phyloP scores from a whole-genome alignment of 2,329 filamentous ascomycete genomes.

The Hortaea sp. region DNA sequence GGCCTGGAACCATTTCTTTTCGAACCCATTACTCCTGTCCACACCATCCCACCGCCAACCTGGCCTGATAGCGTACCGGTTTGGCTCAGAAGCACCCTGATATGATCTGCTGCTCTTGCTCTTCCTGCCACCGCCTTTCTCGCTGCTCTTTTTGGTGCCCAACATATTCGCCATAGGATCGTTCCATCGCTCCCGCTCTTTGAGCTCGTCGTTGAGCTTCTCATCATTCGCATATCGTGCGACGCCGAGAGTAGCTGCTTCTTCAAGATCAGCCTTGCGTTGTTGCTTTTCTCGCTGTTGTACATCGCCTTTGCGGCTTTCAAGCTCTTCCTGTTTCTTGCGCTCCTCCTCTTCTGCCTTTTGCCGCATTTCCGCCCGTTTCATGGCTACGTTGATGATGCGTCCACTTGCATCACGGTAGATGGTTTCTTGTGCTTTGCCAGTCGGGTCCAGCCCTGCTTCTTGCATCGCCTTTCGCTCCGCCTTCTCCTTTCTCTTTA shows the following conservation, averaged over 20 bases:
- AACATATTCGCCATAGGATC: slow-evolving; percentile 84
- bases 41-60: slow-evolving; percentile 97
- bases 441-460: slow-evolving; percentile 33
- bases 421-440: slow-evolving; percentile 64
- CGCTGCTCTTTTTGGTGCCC: slow-evolving; percentile 36
- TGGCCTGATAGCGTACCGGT: slow-evolving; percentile 85
- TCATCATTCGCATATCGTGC: slow-evolving; percentile 75
- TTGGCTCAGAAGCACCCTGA: slow-evolving; percentile 69
- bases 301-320: slow-evolving; percentile 73
- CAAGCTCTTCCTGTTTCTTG: slow-evolving; percentile 55
- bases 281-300: slow-evolving; percentile 60
- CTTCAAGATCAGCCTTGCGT: slow-evolving; percentile 58
- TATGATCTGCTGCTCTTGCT: slow-evolving; percentile 52
- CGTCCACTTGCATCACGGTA: slow-evolving; percentile 91
- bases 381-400: slow-evolving; percentile 89
- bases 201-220: slow-evolving; percentile 75
- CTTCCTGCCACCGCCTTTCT: slow-evolving; percentile 30
- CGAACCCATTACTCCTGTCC: slow-evolving; percentile 86
- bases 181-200: slow-evolving; percentile 72
- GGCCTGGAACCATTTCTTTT: slow-evolving; percentile 83
- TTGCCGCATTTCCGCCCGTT: slow-evolving; percentile 72
- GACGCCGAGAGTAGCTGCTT: slow-evolving; percentile 73
- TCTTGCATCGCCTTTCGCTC: slow-evolving; percentile 44
- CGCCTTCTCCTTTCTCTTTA: slow-evolving; percentile 54
- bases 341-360: slow-evolving; percentile 62